Evolutionary conservation across 768 basidiomycete species (phyloP).

Genomic region (Russula abietina): DNA sequence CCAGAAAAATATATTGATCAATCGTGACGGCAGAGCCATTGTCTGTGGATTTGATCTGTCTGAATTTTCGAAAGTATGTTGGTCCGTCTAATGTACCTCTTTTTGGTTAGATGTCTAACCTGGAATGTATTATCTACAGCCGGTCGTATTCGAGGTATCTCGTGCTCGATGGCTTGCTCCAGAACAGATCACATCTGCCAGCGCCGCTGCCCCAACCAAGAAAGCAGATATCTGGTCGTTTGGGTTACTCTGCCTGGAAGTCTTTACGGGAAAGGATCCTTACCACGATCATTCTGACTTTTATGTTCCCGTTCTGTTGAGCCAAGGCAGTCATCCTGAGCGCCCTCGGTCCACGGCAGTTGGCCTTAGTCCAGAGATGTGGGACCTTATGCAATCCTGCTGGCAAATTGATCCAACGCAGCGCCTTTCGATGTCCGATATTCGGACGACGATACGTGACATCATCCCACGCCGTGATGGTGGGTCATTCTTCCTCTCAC

Average conservation of each 20-base stretch:
- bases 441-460: not conserved
- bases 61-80: constrained; percentile 5
- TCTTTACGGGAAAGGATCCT: constrained; percentile 16
- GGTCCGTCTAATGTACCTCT: not conserved
- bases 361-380: constrained; percentile 13
- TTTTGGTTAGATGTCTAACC: not conserved
- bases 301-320: constrained; percentile 6
- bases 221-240: constrained; percentile 19
- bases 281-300: not conserved
- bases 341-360: not conserved
- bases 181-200: constrained; percentile 4
- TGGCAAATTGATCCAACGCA: constrained; percentile 1
- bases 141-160: constrained; percentile 19
- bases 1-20: constrained; percentile 43
- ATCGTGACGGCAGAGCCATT: constrained; percentile 34
- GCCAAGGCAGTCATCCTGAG: not conserved
- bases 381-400: constrained; percentile 18
- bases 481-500: not conserved
- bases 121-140: constrained; percentile 11
- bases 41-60: constrained; percentile 45
- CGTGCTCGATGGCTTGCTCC: constrained; percentile 18
- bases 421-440: constrained; percentile 8
- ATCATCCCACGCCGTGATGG: not conserved
- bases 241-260: constrained; percentile 16
- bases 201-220: not conserved